phyloP scores from a whole-genome alignment of 1,284 basidiomycete genomes.

The Laetiporus sulphureus region DNA sequence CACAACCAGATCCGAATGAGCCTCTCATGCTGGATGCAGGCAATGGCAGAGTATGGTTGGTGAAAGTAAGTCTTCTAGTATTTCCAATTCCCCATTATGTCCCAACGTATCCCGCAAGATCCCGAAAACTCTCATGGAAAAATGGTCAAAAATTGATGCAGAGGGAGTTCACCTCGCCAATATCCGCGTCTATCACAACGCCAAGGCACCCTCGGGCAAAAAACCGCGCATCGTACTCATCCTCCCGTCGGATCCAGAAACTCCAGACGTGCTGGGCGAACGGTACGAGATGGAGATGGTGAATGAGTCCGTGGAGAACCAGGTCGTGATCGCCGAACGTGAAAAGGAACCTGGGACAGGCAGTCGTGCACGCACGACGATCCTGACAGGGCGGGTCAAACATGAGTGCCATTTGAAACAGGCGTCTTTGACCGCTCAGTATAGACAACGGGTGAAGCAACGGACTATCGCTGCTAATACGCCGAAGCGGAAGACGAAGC shows the following conservation, averaged over 20 bases:
- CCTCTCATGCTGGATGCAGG: constrained; percentile 66
- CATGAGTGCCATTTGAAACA: constrained; percentile 70
- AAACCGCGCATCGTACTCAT: constrained; percentile 62
- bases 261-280: constrained; percentile 41
- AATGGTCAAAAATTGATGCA: constrained; percentile 55
- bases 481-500: constrained; percentile 49
- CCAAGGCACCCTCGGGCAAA: constrained; percentile 32
- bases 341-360: constrained; percentile 54
- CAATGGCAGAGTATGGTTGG: constrained; percentile 70
- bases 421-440: constrained; percentile 52
- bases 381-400: constrained; percentile 67
- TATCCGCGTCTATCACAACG: constrained; percentile 62
- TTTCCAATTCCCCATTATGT: neutral
- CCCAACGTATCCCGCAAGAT: constrained; percentile 36
- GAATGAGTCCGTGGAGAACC: constrained; percentile 69
- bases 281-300: constrained; percentile 75
- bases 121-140: constrained; percentile 64
- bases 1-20: constrained; percentile 71
- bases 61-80: constrained; percentile 47
- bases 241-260: constrained; percentile 51
- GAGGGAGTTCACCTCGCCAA: constrained; percentile 68
- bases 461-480: constrained; percentile 56
- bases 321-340: constrained; percentile 70
- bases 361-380: constrained; percentile 59
- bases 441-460: constrained; percentile 59